phyloP scores from a whole-genome alignment of 257 asterid species.

The Salvia rosmarinus region DNA sequence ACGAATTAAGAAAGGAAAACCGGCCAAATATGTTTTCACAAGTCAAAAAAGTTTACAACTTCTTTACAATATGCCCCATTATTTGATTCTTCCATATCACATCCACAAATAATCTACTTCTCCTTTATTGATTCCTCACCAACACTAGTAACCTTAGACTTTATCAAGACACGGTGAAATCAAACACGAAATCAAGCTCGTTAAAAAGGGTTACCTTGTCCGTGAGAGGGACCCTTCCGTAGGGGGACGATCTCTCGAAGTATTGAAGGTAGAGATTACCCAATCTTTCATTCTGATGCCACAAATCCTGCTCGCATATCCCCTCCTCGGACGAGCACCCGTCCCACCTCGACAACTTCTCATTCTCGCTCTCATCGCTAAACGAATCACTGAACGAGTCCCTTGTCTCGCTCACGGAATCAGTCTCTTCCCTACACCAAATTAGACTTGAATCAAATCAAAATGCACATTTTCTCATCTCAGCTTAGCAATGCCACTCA shows the following conservation, averaged over 20 bases:
- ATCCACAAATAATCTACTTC: constrained; percentile 30
- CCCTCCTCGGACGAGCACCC: constrained; percentile 75
- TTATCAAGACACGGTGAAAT: not conserved
- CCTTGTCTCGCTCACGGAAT: constrained; percentile 60
- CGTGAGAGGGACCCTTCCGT: constrained; percentile 67
- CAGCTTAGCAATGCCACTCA: constrained; percentile 17
- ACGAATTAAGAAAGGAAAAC: constrained; percentile 24
- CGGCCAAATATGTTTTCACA: constrained; percentile 28
- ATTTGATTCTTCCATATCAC: constrained; percentile 31
- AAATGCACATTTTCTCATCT: not conserved
- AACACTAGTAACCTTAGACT: not conserved
- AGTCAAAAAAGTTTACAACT: constrained; percentile 32
- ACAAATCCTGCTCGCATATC: constrained; percentile 48
- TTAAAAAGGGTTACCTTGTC: constrained; percentile 55
- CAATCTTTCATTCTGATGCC: constrained; percentile 54
- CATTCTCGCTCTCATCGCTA: constrained; percentile 77
- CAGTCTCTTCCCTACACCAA: constrained; percentile 56
- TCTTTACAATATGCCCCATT: constrained; percentile 32
- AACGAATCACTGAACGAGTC: constrained; percentile 71
- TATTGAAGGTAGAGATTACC: constrained; percentile 69
- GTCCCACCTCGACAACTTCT: constrained; percentile 66
- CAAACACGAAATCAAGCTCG: not conserved
- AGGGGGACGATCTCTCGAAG: constrained; percentile 69
- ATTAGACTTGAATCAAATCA: constrained; percentile 4
- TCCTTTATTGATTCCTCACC: constrained; percentile 27